Base-by-base conservation (phyloP, 2,329 filamentous ascomycete species). In the Neurospora sp. region DNA sequence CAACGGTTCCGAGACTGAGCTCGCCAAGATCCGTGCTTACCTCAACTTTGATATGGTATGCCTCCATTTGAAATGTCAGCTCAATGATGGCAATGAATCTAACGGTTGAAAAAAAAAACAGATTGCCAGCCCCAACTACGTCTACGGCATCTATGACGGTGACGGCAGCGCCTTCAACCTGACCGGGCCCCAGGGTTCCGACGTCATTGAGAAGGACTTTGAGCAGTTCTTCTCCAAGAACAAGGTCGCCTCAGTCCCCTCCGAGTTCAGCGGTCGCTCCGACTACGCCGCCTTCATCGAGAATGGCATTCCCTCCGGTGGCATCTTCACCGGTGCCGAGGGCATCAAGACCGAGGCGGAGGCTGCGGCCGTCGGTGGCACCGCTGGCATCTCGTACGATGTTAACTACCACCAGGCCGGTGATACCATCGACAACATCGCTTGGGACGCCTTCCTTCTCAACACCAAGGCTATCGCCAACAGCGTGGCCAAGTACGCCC, bases 261-360 rank as follows among this genome's bases (percentile, higher is more conserved):
- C 88, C 33, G 84, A 86, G 66, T 92, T 92, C 76, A 85, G 86
- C 76, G 74, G 74, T 33, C 74, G 74, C 36, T 74, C 73, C 68
- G 90, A 92, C 77, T 91, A 92, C 75, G 88, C 85, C 46, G 87
- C 85, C 2, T 91, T 92, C 80, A 86, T 91, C 72, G 84, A 86
- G 75, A 86, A 85, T 73, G 87, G 87, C 10, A 89, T 91, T 71
- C 87, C 90, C 2, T 85, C 86, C 0, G 90, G 90, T 36, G 90
- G 90, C 13, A 83, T 92, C 70, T 90, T 90, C 75, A 91, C 90
- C 9, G 79, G 82, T 69, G 77, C 77, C 13, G 87, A 87, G 78
- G 86, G 83, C 76, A 75, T 79, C 73, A 87, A 85, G 78, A 83
- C 80, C 0, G 80, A 81, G 38, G 84, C 85, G 52, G 86, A 91